phyloP scores from a whole-genome alignment of 202 grass and related monocot species.

The Cymbopogon flexuosus region DNA sequence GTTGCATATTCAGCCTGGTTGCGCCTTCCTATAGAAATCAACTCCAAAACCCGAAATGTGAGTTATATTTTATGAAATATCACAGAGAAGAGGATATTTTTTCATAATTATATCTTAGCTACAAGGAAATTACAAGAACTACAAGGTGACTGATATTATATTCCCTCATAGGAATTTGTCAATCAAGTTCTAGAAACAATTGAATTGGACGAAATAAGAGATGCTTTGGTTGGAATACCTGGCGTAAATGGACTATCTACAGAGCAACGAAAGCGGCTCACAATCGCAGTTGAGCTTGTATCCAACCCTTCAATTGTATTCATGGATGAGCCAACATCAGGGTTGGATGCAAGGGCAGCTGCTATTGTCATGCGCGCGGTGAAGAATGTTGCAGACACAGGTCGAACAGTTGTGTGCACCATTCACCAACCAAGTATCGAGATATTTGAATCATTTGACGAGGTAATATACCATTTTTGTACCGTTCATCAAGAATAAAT shows the following conservation, averaged over 20 bases:
- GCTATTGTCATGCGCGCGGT: slow-evolving; percentile 86
- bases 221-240: slow-evolving; percentile 60
- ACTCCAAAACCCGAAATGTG: slow-evolving; percentile 64
- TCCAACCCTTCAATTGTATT: slow-evolving; percentile 88
- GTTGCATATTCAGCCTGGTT: slow-evolving; percentile 80
- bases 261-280: slow-evolving; percentile 71
- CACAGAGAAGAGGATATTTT: background rate
- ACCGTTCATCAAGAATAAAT: background rate
- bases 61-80: slow-evolving; percentile 23
- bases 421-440: slow-evolving; percentile 94
- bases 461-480: slow-evolving; percentile 42
- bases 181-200: slow-evolving; percentile 81
- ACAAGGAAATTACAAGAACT: background rate
- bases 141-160: background rate
- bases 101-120: background rate
- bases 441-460: slow-evolving; percentile 87
- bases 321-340: slow-evolving; percentile 90
- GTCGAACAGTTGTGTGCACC: slow-evolving; percentile 80
- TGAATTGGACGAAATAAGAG: slow-evolving; percentile 61
- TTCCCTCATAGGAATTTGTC: slow-evolving; percentile 51
- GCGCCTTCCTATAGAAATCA: slow-evolving; percentile 62
- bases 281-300: slow-evolving; percentile 75
- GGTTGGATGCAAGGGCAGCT: slow-evolving; percentile 73
- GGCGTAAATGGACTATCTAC: slow-evolving; percentile 61
- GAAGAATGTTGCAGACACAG: slow-evolving; percentile 66